Base-by-base conservation (phyloP, 1,139 yeast genomes). In the Magnusiomyces paraingens region DNA sequence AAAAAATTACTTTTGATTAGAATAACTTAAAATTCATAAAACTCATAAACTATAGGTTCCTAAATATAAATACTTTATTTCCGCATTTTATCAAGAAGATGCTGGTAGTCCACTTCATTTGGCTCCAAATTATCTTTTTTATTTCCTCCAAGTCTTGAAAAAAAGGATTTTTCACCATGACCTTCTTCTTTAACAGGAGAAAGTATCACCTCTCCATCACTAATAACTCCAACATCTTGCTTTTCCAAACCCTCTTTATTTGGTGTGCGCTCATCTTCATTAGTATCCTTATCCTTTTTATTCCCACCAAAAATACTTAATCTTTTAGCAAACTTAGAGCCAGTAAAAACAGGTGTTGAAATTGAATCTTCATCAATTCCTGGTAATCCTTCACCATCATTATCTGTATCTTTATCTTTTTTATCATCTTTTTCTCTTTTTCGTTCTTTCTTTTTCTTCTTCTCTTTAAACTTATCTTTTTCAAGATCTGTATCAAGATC, bases 1-100 rank as follows among this genome's bases (percentile, higher is more conserved):
- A 88, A 72, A 93, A 90, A 70, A 77, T 78, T 52, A 85, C 82
- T 4, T 91, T 91, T 65, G 76, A 75, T 50, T 66, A 62, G n/a
- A 11, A 39, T 46, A 40, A 40, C 18, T n/a, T 15, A 40, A 40
- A n/a, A 3, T 26, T 26, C 32, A 26, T 26, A 26, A 26, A 26
- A 26, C 32, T 26, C 32, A 26, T 26, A 26, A 15, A 39, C 4
- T 39, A 8, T 15, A 39, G 20, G 18, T 39, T 15, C 10, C 18
- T 39, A 10, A 4, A 26, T 26, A 26, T 26, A 26, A 26, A 26
- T 26, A 26, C 8, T 26, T 38, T 22, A 47, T 15, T 47, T 47
- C 38, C 50, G 18, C 43, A 47, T 47, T 36, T 42, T 47, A 47
- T 47, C 50, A 12, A 47, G 29, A 5, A 47, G 21, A 14, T 47